Base-by-base conservation (phyloP, 2,329 filamentous ascomycete genomes). In the Westerdykella aurantiaca region DNA sequence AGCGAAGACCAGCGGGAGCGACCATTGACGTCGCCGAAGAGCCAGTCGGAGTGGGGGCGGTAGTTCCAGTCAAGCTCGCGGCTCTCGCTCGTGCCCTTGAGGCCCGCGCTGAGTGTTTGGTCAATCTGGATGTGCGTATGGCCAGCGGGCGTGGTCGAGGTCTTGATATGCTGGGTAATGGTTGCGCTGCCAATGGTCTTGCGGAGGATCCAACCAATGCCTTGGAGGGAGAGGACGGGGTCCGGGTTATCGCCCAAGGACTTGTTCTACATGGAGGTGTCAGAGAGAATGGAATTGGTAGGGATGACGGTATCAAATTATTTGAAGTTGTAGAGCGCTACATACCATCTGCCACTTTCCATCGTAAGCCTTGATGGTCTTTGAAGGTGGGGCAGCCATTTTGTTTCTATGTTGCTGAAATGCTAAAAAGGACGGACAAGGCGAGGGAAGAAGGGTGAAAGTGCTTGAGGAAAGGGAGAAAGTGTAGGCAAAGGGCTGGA, bases 21-120 rank as follows among this genome's bases (percentile, higher is more conserved):
- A 45, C 85, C 86, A 41, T 72, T 72, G 49, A 93, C 77, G 43
- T 69, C 71, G 46, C 89, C 89, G 64, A 94, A 95, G 53, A 95
- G 78, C 74, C 82, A 83, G 72, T 95, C 88, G 18, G 71, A 72
- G 72, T 90, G 86, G 50, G 79, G 77, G 55, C 84, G 82, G 43
- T 69, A 75, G 18, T 68, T 63, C 70, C 76, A 81, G 61, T 84
- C 75, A 2, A 84, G 66, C 1, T 60, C 68, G 38, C 83, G 77
- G 6, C 68, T 58, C 62, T 86, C 83, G 14, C 69, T 69, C 14
- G 76, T 89, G 56, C 80, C 82, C 59, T 79, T 79, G 50, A 94
- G 72, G 43, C 82, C 84, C 47, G 82, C 87, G 7, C 85, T 86
- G 31, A 79, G 74, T 38, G 78, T 73, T 71, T 94, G 88, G 45